Base-by-base conservation (phyloP, 2,329 filamentous ascomycete genomes). In the Allantophomopsis lycopodina region DNA sequence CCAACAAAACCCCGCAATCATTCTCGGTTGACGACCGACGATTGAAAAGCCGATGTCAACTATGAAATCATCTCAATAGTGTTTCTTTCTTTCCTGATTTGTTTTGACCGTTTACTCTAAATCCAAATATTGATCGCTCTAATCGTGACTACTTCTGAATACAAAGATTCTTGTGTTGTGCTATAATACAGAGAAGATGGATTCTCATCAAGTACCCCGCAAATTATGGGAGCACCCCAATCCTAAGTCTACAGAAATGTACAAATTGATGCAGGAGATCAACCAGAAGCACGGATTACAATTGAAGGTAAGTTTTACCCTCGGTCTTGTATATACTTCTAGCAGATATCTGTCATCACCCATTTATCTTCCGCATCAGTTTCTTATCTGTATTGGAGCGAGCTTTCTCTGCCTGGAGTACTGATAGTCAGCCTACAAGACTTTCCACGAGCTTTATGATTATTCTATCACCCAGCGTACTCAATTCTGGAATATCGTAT, bases 161-260 rank as follows among this genome's bases (percentile, higher is more conserved):
- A 7, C 18, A 20, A 20, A 7, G 18, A 20, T 20, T 20, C 7
- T 7, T 7, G 18, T 20, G 7, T 20, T 20, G 7, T 20, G 4
- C 18, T 20, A 20, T 4, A 4, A 20, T 4, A 4, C 8, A 15
- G 31, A 34, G 6, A 34, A 34, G 10, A 53, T 53, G 52, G 42
- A 45, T 35, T 44, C 47, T 3, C 17, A 40, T 14, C 35, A 16
- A 6, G 37, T 65, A 39, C 74, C 73, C 5, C 63, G 72, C 42
- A 80, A 80, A 63, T 68, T 83, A 40, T 83, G 79, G 79, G 73
- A 79, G 57, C 77, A 81, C 49, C 66, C 74, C 1, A 54, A 73
- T 46, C 76, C 76, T 13, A 53, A 72, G 50, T 66, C 62, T 44
- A 84, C 80, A 1, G 58, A 66, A 23, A 81, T 85, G 68, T 79